Conservation (phyloP, 305 asterid genomes). For the Coffea humblotiana region DNA sequence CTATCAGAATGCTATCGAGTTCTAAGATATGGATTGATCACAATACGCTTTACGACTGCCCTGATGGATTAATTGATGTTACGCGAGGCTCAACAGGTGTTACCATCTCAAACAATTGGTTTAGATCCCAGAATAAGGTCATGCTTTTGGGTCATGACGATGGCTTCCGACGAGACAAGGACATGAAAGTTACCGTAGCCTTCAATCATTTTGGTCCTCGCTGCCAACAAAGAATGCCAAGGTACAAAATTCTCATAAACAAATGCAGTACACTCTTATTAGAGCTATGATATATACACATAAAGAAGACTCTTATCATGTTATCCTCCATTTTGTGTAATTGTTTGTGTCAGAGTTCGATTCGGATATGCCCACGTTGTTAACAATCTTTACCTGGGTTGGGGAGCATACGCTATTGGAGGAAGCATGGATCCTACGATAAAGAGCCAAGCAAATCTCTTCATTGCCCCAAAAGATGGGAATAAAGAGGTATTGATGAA, state of each 20-base stretch:
- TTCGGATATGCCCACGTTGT: constrained; percentile 87
- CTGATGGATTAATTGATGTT: constrained; percentile 71
- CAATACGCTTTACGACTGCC: constrained; percentile 55
- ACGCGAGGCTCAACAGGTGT: constrained; percentile 74
- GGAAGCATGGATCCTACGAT: constrained; percentile 85
- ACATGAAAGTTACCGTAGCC: constrained; percentile 76
- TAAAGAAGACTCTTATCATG: too few relatives aligned
- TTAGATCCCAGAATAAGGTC: constrained; percentile 69
- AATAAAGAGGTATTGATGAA: constrained; percentile 52
- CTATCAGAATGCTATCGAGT: constrained; percentile 56
- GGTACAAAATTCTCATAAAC: constrained; percentile 42
- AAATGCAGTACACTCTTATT: too few relatives aligned
- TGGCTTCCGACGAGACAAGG: constrained; percentile 51
- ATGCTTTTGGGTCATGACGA: constrained; percentile 85
- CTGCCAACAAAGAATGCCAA: constrained; percentile 84
- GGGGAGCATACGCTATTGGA: constrained; percentile 88
- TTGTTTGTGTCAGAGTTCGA: constrained; percentile 46
- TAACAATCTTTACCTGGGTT: constrained; percentile 77
- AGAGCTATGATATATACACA: too few relatives aligned
- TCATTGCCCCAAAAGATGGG: constrained; percentile 60
- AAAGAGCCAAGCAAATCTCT: constrained; percentile 82
- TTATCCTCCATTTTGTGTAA: too few relatives aligned
- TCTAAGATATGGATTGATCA: constrained; percentile 79
- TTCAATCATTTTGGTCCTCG: constrained; percentile 82
- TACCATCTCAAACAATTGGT: constrained; percentile 77